These are phyloP conservation scores for Aspergillus haitiensis DNA, from an alignment of 495 filamentous ascomycete genomes.

Conservation along the genomic window DNA sequence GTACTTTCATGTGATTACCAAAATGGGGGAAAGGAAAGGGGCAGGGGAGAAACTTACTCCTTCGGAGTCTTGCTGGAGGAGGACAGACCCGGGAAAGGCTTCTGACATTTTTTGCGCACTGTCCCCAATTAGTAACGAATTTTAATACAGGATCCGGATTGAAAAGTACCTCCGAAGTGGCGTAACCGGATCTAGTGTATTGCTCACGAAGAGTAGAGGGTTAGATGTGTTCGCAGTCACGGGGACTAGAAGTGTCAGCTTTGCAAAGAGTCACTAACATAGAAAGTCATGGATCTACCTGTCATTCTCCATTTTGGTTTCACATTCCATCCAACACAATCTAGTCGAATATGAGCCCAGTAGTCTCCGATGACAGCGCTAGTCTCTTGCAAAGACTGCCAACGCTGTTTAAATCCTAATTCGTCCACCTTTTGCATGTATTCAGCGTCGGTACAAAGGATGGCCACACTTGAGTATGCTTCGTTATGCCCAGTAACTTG, in stretches of 20 bases:
- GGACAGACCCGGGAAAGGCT: slow-evolving; percentile 51
- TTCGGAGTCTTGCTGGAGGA: slow-evolving; percentile 54
- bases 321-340: slow-evolving; percentile 58
- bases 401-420: slow-evolving; percentile 48
- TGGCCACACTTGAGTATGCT: slow-evolving; percentile 49
- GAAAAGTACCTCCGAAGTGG: slow-evolving; percentile 43
- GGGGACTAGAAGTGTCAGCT: slow-evolving; percentile 28
- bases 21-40: neutral
- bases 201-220: slow-evolving; percentile 61
- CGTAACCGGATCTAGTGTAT: slow-evolving; percentile 61
- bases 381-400: slow-evolving; percentile 44
- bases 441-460: slow-evolving; percentile 63
- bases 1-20: neutral
- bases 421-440: slow-evolving; percentile 41
- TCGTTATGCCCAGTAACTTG: slow-evolving; percentile 42
- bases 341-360: slow-evolving; percentile 56
- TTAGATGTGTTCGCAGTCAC: slow-evolving; percentile 46
- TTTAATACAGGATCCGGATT: neutral
- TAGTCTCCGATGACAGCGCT: slow-evolving; percentile 56
- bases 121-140: slow-evolving; percentile 13
- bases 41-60: slow-evolving; percentile 49
- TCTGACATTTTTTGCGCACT: slow-evolving; percentile 53
- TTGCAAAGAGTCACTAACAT: neutral
- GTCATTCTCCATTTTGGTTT: slow-evolving; percentile 58
- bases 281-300: slow-evolving; percentile 24